Base-by-base conservation (phyloP, 2,329 filamentous ascomycete species). In the Fonsecaea erecta region DNA sequence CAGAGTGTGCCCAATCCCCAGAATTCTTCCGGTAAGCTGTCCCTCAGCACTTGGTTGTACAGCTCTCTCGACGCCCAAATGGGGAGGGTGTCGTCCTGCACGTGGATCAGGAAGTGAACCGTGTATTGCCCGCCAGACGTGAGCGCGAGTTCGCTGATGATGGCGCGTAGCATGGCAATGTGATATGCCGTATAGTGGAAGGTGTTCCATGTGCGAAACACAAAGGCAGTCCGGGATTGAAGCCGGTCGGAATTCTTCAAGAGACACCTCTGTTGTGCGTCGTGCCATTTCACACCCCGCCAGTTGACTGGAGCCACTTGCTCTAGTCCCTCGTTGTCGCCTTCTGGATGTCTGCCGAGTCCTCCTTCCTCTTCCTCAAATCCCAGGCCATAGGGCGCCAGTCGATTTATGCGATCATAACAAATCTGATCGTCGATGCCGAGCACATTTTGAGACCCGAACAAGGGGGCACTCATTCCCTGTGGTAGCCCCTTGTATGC, bases 31-130 rank as follows among this genome's bases (percentile, higher is more conserved):
- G 76, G 76, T 6, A 77, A 69, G 26, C 68, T 72, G 18, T 68
- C 65, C 30, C 63, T 64, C 9, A 72, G 68, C 2, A 91, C 84
- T n/a, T 83, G 79, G 70, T 90, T 83, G 60, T 90, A 89, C 0
- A 86, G 86, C 18, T 82, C 80, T 9, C 86, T 83, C 70, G 92
- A 89, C 2, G 89, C 86, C 87, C 89, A 92, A 68, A 93, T 90
- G 21, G 89, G 89, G 54, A 87, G 80, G 69, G 87, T 84, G 70
- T 89, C 84, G 74, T 94, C 89, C 70, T 90, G 90, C 66, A 93
- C 90, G 70, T 94, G 90, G 35, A 94, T 83, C 48, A 94, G 80
- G 72, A 94, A 89, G 75, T 93, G 90, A 1, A 94, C 83, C 28
- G 86, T 83, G 72, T 93, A 93, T 74, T 93, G 90, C 35, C 87